Evolutionary conservation across 495 filamentous ascomycete genomes (phyloP), one percentile per base, ranked within the genome.

Genomic region (Aspergillus carlsbadensis): DNA sequence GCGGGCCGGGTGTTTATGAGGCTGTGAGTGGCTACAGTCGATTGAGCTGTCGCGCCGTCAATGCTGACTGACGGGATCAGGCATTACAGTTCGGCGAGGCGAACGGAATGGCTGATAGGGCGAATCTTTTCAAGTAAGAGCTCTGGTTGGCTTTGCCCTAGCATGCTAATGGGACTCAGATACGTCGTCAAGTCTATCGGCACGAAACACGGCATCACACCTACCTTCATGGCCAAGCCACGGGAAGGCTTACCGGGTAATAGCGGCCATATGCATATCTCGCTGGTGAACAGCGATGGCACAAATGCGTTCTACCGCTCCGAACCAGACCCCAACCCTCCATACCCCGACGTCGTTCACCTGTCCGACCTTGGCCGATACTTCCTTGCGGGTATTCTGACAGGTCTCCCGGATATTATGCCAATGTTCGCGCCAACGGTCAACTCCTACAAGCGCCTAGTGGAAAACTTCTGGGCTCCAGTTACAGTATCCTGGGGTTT

Each of bases 201-300:
- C 14, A 87, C 81, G 41, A 89, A 89, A 66, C 87, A 89, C 70
- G 91, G 90, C 41, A 96, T 98, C 63, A 96, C 90, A 0, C 94
- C 94, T 1, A 93, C 90, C 67, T 98, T 98, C 76, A 98, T 98
- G 94, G 94, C 94, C n/a, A 98, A 98, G 68, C 94, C 94, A 5
- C 83, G 87, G 41, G 82, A 94, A 62, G 91, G 91, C 0, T 73
- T 98, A 0, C 94, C 94, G 0, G 94, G 94, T 8, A 97, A 96
- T 69, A 91, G 86, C 41, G 94, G 94, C 1, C 94, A 98, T 70
- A 94, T 96, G 82, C 94, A 98, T 66, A 78, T 98, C 56, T 96
- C 92, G 0, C 63, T 74, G 66, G 84, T 90, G 11, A 86, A 89
- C 18, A 76, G 80, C 36, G 66, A 76, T 45, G 73, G 73, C 8